Evolutionary conservation across 495 filamentous ascomycete species (phyloP).

Genomic region (Geopyxis carbonaria): DNA sequence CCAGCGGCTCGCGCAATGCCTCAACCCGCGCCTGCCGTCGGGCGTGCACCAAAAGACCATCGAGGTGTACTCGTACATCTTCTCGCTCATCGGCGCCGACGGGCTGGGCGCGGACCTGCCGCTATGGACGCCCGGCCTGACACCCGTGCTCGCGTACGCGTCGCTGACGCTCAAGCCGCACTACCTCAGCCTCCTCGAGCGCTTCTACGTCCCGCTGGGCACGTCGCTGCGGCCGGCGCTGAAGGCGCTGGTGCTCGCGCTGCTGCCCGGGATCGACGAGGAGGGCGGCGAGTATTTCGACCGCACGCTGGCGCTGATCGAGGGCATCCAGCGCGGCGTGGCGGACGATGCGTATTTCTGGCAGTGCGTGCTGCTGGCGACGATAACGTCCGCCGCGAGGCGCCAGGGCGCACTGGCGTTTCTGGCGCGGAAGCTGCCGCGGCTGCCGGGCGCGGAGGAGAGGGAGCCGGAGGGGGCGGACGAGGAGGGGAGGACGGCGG

Average conservation of each 20-base stretch:
- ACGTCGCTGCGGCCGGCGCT: slow-evolving; percentile 63
- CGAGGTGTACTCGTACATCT: slow-evolving; percentile 83
- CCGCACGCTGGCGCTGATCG: slow-evolving; percentile 57
- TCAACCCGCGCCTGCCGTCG: slow-evolving; percentile 82
- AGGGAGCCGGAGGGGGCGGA: slow-evolving; percentile 25
- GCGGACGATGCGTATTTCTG: slow-evolving; percentile 80
- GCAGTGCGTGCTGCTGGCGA: slow-evolving; percentile 91
- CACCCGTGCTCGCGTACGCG: slow-evolving; percentile 77
- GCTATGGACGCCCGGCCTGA: slow-evolving; percentile 76
- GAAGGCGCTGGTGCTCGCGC: slow-evolving; percentile 67
- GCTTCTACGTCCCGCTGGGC: slow-evolving; percentile 54
- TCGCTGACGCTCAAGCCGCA: slow-evolving; percentile 72
- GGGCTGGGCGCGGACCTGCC: slow-evolving; percentile 63
- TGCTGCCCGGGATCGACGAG: slow-evolving; percentile 85
- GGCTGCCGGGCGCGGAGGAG: slow-evolving; percentile 30
- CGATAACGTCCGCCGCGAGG: slow-evolving; percentile 70
- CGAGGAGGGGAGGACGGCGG: slow-evolving; percentile 13
- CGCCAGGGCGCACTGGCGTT: slow-evolving; percentile 77
- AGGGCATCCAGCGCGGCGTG: slow-evolving; percentile 55
- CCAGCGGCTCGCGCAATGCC: slow-evolving; percentile 82
- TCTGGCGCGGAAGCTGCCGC: slow-evolving; percentile 61
- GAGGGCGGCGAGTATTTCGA: slow-evolving; percentile 96
- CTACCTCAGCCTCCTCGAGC: slow-evolving; percentile 70
- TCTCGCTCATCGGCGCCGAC: slow-evolving; percentile 56
- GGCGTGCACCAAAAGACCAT: slow-evolving; percentile 97